Conservation (phyloP, 192 early-diverging fungal species). For the Helicostylum pulchrum region DNA sequence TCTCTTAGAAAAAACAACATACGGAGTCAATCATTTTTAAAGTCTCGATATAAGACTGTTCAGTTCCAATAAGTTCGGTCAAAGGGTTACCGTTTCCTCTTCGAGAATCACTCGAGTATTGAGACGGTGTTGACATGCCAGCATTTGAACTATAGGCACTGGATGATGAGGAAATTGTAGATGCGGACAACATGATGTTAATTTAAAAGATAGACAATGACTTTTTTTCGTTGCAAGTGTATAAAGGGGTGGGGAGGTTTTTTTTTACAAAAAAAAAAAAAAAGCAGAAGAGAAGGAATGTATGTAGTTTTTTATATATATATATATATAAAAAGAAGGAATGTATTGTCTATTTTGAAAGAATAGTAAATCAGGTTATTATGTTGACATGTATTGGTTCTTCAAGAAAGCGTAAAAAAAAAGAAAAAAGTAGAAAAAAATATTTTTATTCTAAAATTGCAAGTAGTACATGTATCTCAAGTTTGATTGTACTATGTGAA, state of each 20-base stretch:
- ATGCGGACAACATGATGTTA: background rate
- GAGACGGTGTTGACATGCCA: slow-evolving; percentile 20
- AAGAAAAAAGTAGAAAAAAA: background rate
- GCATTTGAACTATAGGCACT: slow-evolving; percentile 1
- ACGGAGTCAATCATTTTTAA: slow-evolving; percentile 53
- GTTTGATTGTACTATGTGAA: no score
- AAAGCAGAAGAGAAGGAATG: background rate
- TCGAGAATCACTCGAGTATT: slow-evolving; percentile 14
- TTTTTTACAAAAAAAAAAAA: background rate
- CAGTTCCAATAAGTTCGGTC: slow-evolving; percentile 51
- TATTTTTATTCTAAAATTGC: no score
- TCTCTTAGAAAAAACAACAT: slow-evolving; percentile 2
- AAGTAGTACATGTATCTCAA: no score
- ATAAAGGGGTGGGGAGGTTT: background rate
- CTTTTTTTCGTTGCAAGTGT: background rate
- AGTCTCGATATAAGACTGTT: slow-evolving; percentile 49
- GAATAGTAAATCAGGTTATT: no score
- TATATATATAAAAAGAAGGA: background rate
- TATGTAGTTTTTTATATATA: background rate
- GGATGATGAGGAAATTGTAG: background rate
- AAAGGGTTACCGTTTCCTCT: slow-evolving; percentile 39
- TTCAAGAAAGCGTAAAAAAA: no score
- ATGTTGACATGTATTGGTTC: no score
- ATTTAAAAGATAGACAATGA: background rate
- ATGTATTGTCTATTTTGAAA: no score